Base-by-base conservation (phyloP, 495 filamentous ascomycete species). In the Oleoguttula mirabilis region DNA sequence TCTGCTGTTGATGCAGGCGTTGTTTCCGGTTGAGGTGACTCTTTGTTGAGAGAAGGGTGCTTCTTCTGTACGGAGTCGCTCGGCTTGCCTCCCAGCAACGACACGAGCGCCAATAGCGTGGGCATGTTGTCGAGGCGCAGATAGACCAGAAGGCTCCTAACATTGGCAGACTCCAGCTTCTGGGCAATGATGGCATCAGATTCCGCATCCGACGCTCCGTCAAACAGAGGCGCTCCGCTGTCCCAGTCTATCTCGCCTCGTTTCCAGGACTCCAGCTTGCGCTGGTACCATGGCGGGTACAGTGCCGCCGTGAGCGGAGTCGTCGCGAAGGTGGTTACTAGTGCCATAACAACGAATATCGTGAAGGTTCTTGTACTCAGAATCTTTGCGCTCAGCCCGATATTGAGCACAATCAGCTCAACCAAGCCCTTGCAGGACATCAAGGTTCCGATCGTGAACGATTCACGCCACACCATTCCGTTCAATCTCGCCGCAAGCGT, bases 361-460 rank as follows among this genome's bases (percentile, higher is more conserved):
- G 88, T 98, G 58, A 98, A 98, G 0, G 90, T 94, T 21, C 77
- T 73, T 19, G 72, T 70, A 36, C 82, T 88, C 21, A 98, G 64
- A 48, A 98, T 95, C 37, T 79, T 78, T 17, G 90, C 90, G 71
- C 93, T 82, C 12, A 90, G 71, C 19, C 90, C 90, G 54, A 98
- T 94, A 52, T 98, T 98, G 83, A 98, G 57, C 2, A 95, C 88
- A 62, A 98, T 98, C 36, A 95, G 66, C 61, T 98, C 90, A 0
- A 95, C 84, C 36, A 98, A 68, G 41, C 90, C 90, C 59, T 98
- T 98, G 61, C 90, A 98, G 58, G 85, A 93, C 90, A 98, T 98
- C 59, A 98, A 59, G 28, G 82, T 76, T 19, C 90, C 90, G 49
- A 98, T 92, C 3, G 84, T 79, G 15, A 93, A 76, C 52, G 84